Percentiles rank a stretch among this genome's conserved stretches.
Conservation (phyloP, 2,329 filamentous ascomycete genomes). For the Monilinia laxa region DNA sequence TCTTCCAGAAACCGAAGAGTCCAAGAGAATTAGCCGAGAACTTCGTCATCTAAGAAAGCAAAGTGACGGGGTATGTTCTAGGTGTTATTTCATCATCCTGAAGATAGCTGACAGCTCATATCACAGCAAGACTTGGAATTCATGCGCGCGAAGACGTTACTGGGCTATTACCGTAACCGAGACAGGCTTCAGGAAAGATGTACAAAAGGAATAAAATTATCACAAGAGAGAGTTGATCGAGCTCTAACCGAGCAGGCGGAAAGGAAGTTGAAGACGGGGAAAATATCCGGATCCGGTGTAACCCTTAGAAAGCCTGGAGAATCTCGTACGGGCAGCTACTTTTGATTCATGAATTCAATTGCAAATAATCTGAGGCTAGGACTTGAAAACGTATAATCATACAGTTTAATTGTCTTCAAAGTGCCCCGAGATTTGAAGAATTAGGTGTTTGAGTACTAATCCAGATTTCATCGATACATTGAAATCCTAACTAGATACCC, state of each 20-base stretch:
- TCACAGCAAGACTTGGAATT: conserved; percentile 11
- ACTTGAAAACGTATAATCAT: too few species aligned
- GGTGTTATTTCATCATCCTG: neutral
- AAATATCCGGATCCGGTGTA: neutral
- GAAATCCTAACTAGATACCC: neutral
- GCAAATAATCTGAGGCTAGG: neutral
- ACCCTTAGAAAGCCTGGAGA: neutral
- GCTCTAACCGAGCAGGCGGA: conserved; percentile 13
- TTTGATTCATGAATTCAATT: neutral
- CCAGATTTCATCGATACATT: neutral
- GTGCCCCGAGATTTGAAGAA: neutral
- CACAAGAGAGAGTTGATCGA: conserved; percentile 17
- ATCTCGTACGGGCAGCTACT: neutral
- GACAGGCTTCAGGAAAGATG: conserved; percentile 9
- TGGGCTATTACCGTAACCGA: conserved; percentile 17
- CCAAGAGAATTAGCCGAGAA: neutral
- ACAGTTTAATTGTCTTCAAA: neutral
- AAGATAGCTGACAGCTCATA: neutral
- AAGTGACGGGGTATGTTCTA: conserved; percentile 12
- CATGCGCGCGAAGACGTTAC: conserved; percentile 14
- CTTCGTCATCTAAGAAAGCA: neutral
- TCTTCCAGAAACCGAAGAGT: conserved; percentile 12
- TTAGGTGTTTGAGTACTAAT: neutral
- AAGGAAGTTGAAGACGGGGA: neutral
- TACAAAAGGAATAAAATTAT: neutral